These are phyloP conservation scores for Mortierella claussenii DNA, from an alignment of 192 early-diverging fungal species.

Conservation along the genomic window DNA sequence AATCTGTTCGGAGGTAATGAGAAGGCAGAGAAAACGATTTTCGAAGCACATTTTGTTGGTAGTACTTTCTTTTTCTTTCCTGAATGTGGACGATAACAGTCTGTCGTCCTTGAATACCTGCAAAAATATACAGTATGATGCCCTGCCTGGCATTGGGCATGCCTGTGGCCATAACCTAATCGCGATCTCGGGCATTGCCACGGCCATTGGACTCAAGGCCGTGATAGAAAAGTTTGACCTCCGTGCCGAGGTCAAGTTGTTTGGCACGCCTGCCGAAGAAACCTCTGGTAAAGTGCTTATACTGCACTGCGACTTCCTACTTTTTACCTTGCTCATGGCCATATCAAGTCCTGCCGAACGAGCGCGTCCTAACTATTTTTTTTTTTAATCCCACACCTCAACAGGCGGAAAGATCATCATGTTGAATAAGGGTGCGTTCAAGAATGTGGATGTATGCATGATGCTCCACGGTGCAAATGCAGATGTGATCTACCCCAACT, in stretches of 20 bases:
- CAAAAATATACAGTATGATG: constrained; percentile 61
- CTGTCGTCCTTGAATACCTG: not conserved
- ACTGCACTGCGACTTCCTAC: too few species aligned
- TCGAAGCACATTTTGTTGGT: too few species aligned
- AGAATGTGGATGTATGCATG: constrained; percentile 76
- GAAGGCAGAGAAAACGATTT: too few species aligned
- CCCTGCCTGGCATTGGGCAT: constrained; percentile 72
- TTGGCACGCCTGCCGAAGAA: constrained; percentile 84
- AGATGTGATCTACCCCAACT: constrained; percentile 56
- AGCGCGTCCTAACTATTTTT: not conserved
- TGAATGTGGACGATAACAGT: not conserved
- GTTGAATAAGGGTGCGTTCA: constrained; percentile 74
- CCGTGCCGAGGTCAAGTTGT: constrained; percentile 71
- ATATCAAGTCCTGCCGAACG: too few species aligned
- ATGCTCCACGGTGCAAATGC: constrained; percentile 84
- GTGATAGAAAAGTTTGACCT: constrained; percentile 56
- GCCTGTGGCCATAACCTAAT: constrained; percentile 82
- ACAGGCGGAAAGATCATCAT: constrained; percentile 80
- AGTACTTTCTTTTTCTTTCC: constrained; percentile 3
- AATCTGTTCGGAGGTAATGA: constrained; percentile 50
- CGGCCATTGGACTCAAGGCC: constrained; percentile 62
- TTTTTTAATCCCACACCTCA: not conserved
- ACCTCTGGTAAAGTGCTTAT: constrained; percentile 19
- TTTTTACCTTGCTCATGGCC: too few species aligned
- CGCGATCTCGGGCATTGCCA: constrained; percentile 73